A percentile compares a stretch with the other conserved stretches of the same genome.
phyloP scores from a whole-genome alignment of 352 stramenopile species.

The Discostella stelligera region DNA sequence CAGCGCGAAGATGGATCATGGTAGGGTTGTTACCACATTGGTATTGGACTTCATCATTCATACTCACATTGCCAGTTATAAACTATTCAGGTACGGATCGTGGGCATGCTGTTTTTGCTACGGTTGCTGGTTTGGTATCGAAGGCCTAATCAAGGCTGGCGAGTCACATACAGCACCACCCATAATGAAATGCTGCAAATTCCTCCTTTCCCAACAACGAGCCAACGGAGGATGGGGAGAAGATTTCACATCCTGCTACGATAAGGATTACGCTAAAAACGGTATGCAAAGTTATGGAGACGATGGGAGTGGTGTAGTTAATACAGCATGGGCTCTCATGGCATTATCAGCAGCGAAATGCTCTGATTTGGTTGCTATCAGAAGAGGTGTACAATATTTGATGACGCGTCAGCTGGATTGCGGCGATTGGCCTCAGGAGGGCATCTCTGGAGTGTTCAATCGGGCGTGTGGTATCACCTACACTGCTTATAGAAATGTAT shows the following conservation, averaged over 20 bases:
- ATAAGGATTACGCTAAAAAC: slow-evolving; percentile 85
- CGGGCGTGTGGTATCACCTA: slow-evolving; percentile 90
- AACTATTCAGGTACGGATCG: slow-evolving; percentile 77
- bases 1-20: slow-evolving; percentile 87
- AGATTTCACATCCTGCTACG: slow-evolving; percentile 88
- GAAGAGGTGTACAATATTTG: slow-evolving; percentile 82
- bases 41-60: background rate
- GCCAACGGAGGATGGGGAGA: slow-evolving; percentile 90
- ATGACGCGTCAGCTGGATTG: slow-evolving; percentile 82
- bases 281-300: slow-evolving; percentile 83
- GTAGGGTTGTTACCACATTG: slow-evolving; percentile 24
- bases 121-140: slow-evolving; percentile 88
- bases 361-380: slow-evolving; percentile 77
- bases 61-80: background rate
- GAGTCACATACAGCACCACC: slow-evolving; percentile 57
- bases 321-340: slow-evolving; percentile 89
- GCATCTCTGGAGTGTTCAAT: slow-evolving; percentile 91
- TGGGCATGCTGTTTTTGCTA: slow-evolving; percentile 92
- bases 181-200: slow-evolving; percentile 78
- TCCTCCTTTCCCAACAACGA: slow-evolving; percentile 84
- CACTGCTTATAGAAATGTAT: slow-evolving; percentile 89
- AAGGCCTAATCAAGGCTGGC: slow-evolving; percentile 82
- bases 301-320: slow-evolving; percentile 84
- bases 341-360: slow-evolving; percentile 80
- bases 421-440: slow-evolving; percentile 90